These are phyloP conservation scores for Naematelia encephala DNA, from an alignment of 768 basidiomycete genomes.

Conservation along the genomic window DNA sequence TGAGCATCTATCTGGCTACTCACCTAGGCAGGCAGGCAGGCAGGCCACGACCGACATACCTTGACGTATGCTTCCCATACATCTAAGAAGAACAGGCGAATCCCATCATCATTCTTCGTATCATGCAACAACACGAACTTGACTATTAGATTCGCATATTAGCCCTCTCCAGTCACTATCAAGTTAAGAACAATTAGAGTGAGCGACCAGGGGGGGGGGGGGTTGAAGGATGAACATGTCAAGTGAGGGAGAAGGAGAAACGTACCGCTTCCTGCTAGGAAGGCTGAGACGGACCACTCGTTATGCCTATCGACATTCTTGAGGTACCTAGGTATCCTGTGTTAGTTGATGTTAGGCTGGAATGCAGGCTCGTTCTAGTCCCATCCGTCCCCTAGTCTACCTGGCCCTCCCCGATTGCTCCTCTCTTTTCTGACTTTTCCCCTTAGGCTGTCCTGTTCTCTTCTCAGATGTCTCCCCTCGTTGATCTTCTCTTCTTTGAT, in stretches of 20 bases:
- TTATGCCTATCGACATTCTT: slow-evolving; percentile 96
- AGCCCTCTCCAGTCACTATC: too few relatives aligned
- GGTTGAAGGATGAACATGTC: not conserved
- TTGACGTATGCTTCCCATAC: slow-evolving; percentile 98
- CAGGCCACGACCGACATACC: slow-evolving; percentile 54
- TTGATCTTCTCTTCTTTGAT: too few relatives aligned
- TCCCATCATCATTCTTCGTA: slow-evolving; percentile 94
- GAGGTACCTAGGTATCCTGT: slow-evolving; percentile 68
- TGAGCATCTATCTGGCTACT: not conserved
- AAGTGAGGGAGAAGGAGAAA: slow-evolving; percentile 7
- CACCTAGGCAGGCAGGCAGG: not conserved
- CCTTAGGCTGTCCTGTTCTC: too few relatives aligned
- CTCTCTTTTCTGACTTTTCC: too few relatives aligned
- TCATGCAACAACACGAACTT: slow-evolving; percentile 95
- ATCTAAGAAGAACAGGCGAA: slow-evolving; percentile 84
- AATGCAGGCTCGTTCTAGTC: not conserved
- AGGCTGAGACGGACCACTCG: slow-evolving; percentile 97
- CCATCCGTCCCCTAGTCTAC: too few relatives aligned
- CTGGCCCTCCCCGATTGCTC: too few relatives aligned
- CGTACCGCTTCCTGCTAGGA: slow-evolving; percentile 92
- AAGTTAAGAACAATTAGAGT: not conserved
- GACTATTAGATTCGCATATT: slow-evolving; percentile 66
- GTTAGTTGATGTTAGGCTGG: too few relatives aligned
- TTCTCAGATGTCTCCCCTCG: too few relatives aligned
- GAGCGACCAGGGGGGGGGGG: not conserved